Base-by-base conservation (phyloP, 208 protist species). In the Tritrichomonas musculus region DNA sequence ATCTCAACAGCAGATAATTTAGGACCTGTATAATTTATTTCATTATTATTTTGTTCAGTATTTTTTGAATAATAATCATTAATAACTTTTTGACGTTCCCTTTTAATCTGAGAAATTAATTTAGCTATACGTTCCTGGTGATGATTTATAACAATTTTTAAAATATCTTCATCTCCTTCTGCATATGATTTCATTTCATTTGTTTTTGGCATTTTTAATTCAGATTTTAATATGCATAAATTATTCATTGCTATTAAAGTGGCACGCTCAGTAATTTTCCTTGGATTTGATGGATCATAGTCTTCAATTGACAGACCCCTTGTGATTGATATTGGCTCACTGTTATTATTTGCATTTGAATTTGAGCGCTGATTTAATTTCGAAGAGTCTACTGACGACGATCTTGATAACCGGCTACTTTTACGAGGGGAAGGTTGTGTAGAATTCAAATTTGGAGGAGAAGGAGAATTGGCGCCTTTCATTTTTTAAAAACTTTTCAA, bases 181-280 rank as follows among this genome's bases (percentile, higher is more conserved):
- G n/a, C n/a, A 44, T n/a, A 88, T 27, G 13, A 33, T 14, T 47
- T 0, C 57, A 88, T 57, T 17, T 88, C 77, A 17, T 39, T 20
- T 88, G 44, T 25, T 39, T 1, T 88, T 27, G 77, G 77, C 47
- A 88, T 60, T 60, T 60, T 88, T 0, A 88, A n/a, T 57, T 88
- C 77, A 33, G 41, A 53, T 88, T 88, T 88, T 53, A 57, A 33
- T 57, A 88, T 88, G 9, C 77, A 53, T 22, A 88, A 39, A 57
- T 88, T 88, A 25, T 57, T 88, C 77, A 88, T 88, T 9, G 77
- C 77, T 39, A 14, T n/a, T 53, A 88, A 27, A 33, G 77, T 57
- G 39, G 77, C 47, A 39, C 36, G n/a, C 30, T 88, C 77, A 57
- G 77, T 88, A 14, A 88, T 88, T 50, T 53, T 53, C 4, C 8